phyloP scores from a whole-genome alignment of 2,329 filamentous ascomycete genomes.

The Pestalotiopsis sp. region DNA sequence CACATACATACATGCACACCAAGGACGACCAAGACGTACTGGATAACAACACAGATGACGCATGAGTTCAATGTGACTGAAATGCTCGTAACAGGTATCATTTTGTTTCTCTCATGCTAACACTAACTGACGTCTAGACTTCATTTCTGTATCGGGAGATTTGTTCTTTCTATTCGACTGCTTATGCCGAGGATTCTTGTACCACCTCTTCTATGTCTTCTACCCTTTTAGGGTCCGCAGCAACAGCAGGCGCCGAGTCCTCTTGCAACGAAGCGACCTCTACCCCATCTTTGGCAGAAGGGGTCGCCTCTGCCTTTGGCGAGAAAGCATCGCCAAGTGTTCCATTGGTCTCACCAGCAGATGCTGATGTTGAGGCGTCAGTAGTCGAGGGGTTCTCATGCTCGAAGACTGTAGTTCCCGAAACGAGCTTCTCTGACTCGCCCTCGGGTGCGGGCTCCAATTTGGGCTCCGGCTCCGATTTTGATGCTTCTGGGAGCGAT shows the following conservation, averaged over 20 bases:
- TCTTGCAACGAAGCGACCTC: neutral
- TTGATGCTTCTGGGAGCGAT: constrained; percentile 4
- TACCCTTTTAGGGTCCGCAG: constrained; percentile 24
- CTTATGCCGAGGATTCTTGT: constrained; percentile 18
- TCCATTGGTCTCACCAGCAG: constrained; percentile 22
- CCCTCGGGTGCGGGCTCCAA: constrained; percentile 13
- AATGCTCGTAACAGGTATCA: constrained; percentile 3
- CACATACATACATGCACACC: neutral
- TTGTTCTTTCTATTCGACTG: constrained; percentile 11
- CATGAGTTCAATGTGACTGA: neutral
- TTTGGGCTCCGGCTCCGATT: neutral
- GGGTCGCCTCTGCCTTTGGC: neutral
- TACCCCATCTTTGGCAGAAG: neutral
- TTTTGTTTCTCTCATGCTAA: neutral
- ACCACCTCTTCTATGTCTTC: constrained; percentile 31
- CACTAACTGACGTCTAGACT: neutral
- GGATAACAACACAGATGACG: neutral
- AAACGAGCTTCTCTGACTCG: neutral
- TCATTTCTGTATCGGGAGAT: neutral
- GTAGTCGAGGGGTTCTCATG: neutral
- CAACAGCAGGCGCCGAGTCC: constrained; percentile 16
- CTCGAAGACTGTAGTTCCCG: neutral
- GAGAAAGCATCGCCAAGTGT: constrained; percentile 14
- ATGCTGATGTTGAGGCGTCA: constrained; percentile 15
- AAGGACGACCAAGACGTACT: neutral